Evolutionary conservation across 2,329 filamentous ascomycete species (phyloP), one percentile per base, ranked within the genome.

Genomic region (Elsinoe arachidis): DNA sequence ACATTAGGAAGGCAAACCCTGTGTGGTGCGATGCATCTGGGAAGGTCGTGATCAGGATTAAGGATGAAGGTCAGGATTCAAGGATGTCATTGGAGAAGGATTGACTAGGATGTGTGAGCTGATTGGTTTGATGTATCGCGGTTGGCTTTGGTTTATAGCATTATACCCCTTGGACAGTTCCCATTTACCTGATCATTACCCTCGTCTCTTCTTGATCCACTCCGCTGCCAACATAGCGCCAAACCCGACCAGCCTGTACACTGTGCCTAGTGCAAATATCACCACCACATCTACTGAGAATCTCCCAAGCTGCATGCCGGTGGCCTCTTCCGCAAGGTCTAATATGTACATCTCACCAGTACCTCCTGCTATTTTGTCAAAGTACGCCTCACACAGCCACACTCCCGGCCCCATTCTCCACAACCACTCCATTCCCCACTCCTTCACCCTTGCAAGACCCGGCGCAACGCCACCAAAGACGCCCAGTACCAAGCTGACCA

Each of bases 11-110:
- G 5, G 79, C 79, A 7, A 79, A 79, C 0, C 74, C 81, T 12
- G 73, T 73, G 49, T 95, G 89, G 88, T 70, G 85, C 54, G 89
- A 84, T 69, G 81, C 78, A 0, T 77, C 78, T 1, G 84, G 83
- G 0, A 66, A 78, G 37, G 72, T 74, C 0, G 74, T 87, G 7
- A 73, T 85, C 38, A 71, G 73, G 61, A 80, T 82, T 11, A 46
- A 23, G 21, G 41, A 46, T n/a, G 21, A 14, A 14, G 41, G n/a
- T 46, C 41, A 30, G 21, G n/a, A 19, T 30, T 23, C 19, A n/a
- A 46, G n/a, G n/a, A 23, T 23, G n/a, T 30, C 21, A 2, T 10
- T 46, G 9, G 19, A 23, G n/a, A 46, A 46, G 10, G 17, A 11
- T 23, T 46, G 41, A 46, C 26, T 3, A 23, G 21, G 10, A 9